A percentile compares a stretch with the other conserved stretches of the same genome.
phyloP scores from a whole-genome alignment of 805 yeast species.

The Hanseniaspora pseudoguilliermondii region DNA sequence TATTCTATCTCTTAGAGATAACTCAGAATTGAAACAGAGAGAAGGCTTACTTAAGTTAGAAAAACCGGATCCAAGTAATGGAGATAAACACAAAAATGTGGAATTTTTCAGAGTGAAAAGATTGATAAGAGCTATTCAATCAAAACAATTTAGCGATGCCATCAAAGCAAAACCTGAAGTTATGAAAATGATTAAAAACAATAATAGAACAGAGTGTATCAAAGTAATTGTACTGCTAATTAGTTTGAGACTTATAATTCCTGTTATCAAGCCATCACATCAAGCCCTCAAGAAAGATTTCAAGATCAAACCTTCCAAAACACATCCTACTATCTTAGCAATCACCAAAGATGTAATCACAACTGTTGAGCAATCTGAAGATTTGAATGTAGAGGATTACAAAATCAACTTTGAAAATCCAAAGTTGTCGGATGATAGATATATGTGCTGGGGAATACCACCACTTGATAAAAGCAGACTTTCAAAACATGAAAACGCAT shows the following conservation, averaged over 20 bases:
- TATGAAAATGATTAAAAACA: constrained; percentile 36
- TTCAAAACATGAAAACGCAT: background rate
- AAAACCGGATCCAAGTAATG: background rate
- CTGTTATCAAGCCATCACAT: constrained; percentile 62
- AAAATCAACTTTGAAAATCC: constrained; percentile 3
- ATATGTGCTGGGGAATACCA: constrained; percentile 5
- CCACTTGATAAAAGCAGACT: background rate
- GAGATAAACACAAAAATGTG: constrained; percentile 24
- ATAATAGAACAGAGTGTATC: constrained; percentile 29
- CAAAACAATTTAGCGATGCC: constrained; percentile 52
- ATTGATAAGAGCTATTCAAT: constrained; percentile 60
- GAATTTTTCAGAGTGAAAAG: constrained; percentile 85
- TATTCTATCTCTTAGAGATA: constrained; percentile 58
- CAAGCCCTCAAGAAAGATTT: constrained; percentile 45
- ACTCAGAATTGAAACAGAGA: constrained; percentile 62
- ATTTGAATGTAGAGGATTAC: constrained; percentile 1
- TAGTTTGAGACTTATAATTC: constrained; percentile 47
- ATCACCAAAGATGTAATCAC: constrained; percentile 21
- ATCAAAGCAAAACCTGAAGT: constrained; percentile 35
- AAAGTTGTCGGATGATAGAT: constrained; percentile 9
- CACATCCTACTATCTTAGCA: constrained; percentile 33
- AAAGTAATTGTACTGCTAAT: constrained; percentile 35
- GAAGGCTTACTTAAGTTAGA: constrained; percentile 52
- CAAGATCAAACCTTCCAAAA: constrained; percentile 50
- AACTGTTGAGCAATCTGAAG: background rate